These are phyloP conservation scores for Truncatella angustata DNA, from an alignment of 2,329 filamentous ascomycete species.

Conservation along the genomic window DNA sequence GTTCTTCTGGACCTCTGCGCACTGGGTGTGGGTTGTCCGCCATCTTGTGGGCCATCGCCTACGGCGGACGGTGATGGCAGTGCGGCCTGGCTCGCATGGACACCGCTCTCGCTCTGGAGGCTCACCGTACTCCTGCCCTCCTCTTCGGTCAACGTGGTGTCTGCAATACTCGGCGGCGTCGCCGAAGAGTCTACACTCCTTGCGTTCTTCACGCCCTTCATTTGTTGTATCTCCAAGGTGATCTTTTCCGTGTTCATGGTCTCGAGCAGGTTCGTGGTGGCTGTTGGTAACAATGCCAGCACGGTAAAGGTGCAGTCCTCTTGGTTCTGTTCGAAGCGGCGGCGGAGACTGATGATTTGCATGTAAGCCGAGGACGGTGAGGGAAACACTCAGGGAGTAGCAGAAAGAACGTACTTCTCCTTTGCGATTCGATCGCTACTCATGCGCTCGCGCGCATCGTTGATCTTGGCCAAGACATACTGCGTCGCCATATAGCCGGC, in stretches of 20 bases:
- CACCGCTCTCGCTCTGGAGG: constrained; percentile 75
- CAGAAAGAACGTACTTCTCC: constrained; percentile 74
- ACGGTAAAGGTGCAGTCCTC: constrained; percentile 98
- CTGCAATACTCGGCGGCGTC: constrained; percentile 55
- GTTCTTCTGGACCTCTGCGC: constrained; percentile 63
- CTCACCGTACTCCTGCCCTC: constrained; percentile 76
- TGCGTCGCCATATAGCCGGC: constrained; percentile 89
- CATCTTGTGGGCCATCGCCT: constrained; percentile 38
- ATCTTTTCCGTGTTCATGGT: constrained; percentile 89
- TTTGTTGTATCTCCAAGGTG: constrained; percentile 89
- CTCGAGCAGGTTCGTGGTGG: constrained; percentile 83
- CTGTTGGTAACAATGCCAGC: constrained; percentile 89
- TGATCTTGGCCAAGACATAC: constrained; percentile 88
- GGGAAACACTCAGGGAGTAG: too few relatives aligned
- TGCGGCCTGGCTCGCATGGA: constrained; percentile 77
- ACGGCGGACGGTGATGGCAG: constrained; percentile 50
- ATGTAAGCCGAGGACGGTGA: too few relatives aligned
- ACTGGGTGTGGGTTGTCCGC: constrained; percentile 29
- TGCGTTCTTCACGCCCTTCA: constrained; percentile 72
- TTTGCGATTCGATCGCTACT: constrained; percentile 92
- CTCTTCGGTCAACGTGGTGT: constrained; percentile 78
- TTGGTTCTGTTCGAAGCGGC: constrained; percentile 97
- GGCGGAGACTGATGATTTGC: constrained; percentile 86
- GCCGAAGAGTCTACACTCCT: constrained; percentile 51
- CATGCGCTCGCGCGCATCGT: constrained; percentile 93